Base-by-base conservation (phyloP, 352 stramenopile genomes). In the Blastocystis sp. region DNA sequence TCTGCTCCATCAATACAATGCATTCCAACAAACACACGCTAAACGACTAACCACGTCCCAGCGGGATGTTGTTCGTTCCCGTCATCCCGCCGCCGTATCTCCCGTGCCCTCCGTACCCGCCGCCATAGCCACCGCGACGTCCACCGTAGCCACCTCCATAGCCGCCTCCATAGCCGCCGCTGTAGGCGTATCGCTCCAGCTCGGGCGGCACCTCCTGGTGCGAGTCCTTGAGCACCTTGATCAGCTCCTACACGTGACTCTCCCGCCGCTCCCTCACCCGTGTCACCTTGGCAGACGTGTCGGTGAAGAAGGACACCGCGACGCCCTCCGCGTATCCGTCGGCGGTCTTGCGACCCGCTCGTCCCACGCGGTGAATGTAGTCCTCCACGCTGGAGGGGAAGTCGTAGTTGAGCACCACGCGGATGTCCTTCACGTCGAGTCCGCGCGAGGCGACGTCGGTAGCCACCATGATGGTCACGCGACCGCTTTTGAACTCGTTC, bases 381-480 rank as follows among this genome's bases (percentile, higher is more conserved):
- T 96, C 94, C 87, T 98, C 96, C 65, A 98, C 95, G 88, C 97
- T 97, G 86, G 96, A 96, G 53, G 96, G 94, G 89, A 99, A 97
- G 89, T 99, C 94, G 87, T 98, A 99, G 90, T 99, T 99, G 65
- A 99, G 94, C 18, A 99, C 96, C 88, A 97, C 97, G 67, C 92
- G 91, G 87, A 99, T 98, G 87, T 99, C 95, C 90, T 98, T 97
- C 78, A 99, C 97, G 89, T 99, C 96, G 32, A 99, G 89, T 88
- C 97, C 97, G 87, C 97, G 92, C 36, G 96, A 97, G n/a, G 97
- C 97, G 18, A 99, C 96, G 90, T 99, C 96, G 0, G 97, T 99
- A 7, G 97, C 97, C 16, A 99, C 93, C 46, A 99, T 88, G 78
- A 99, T 92, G 61, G 94, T 92, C 40, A 90, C 95, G 81, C 93